A percentile compares a stretch with the other conserved stretches of the same genome.
These are phyloP conservation scores for Aurantiochytrium sp. DNA, from an alignment of 108 stramenopile genomes.

Conservation along the genomic window DNA sequence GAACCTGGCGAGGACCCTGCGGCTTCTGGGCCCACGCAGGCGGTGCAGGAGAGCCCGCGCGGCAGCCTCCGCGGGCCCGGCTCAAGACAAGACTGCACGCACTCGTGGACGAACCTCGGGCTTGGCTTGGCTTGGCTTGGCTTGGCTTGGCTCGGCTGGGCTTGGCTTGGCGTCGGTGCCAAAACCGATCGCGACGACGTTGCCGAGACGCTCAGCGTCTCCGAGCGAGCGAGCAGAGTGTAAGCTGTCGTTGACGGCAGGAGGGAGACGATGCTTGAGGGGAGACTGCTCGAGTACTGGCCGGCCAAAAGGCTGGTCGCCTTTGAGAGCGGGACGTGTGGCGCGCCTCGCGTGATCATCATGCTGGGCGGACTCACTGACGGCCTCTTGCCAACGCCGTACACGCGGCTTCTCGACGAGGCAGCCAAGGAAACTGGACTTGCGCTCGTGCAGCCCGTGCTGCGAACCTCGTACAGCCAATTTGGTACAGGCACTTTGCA, in stretches of 20 bases:
- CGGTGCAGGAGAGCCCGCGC: too few relatives aligned
- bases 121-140: too few relatives aligned
- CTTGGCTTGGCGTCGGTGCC: too few relatives aligned
- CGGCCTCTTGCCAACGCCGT: neutral
- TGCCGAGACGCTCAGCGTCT: too few relatives aligned
- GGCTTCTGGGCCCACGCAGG: too few relatives aligned
- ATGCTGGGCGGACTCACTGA: neutral
- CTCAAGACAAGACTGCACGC: too few relatives aligned
- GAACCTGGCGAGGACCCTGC: too few relatives aligned
- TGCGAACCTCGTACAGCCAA: neutral
- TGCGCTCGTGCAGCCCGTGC: neutral
- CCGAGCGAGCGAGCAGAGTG: too few relatives aligned
- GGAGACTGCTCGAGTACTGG: neutral
- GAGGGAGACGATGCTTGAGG: neutral
- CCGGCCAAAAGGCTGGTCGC: neutral
- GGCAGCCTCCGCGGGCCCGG: too few relatives aligned
- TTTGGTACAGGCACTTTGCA: conserved; percentile 4
- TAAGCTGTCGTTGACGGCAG: neutral
- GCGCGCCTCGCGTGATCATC: neutral
- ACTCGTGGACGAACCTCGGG: too few relatives aligned
- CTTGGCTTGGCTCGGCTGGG: too few relatives aligned
- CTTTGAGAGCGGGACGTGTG: neutral
- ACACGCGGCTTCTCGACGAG: neutral
- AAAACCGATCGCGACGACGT: too few relatives aligned
- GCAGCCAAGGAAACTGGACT: neutral